Conservation (phyloP, 2,329 filamentous ascomycete genomes). For the Neocatenulostroma microsporum region DNA sequence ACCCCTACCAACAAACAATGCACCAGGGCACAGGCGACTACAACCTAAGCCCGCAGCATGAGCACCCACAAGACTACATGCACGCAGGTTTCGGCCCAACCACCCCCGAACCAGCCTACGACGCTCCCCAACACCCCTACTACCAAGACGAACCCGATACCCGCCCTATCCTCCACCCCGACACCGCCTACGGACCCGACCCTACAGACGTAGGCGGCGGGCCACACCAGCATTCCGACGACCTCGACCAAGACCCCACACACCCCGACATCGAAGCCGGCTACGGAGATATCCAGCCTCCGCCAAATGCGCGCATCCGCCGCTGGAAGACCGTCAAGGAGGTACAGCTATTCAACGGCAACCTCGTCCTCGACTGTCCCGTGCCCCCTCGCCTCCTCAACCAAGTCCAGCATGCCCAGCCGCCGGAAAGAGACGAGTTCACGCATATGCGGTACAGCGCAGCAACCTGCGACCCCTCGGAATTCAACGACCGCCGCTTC, state of each 20-base stretch:
- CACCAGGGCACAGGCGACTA: slow-evolving; percentile 46
- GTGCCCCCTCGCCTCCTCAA: slow-evolving; percentile 82
- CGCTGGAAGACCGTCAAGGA: slow-evolving; percentile 99
- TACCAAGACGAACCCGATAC: slow-evolving; percentile 61
- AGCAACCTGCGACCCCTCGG: slow-evolving; percentile 82
- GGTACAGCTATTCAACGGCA: slow-evolving; percentile 87
- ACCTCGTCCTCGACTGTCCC: slow-evolving; percentile 92
- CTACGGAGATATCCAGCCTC: slow-evolving; percentile 40
- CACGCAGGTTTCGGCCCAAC: slow-evolving; percentile 24
- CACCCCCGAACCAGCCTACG: slow-evolving; percentile 42
- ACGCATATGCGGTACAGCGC: slow-evolving; percentile 91
- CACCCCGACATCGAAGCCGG: slow-evolving; percentile 26
- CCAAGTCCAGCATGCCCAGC: slow-evolving; percentile 73
- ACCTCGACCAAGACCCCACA: slow-evolving; percentile 21
- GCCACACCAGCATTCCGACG: slow-evolving; percentile 21
- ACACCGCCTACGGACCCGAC: slow-evolving; percentile 55
- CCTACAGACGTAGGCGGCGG: slow-evolving; percentile 33
- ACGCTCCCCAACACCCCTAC: slow-evolving; percentile 41
- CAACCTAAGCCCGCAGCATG: slow-evolving; percentile 69
- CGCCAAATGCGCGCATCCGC: slow-evolving; percentile 58
- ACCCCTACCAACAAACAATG: slow-evolving; percentile 33
- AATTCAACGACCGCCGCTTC: slow-evolving; percentile 84
- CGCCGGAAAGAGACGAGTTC: slow-evolving; percentile 77
- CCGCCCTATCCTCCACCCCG: slow-evolving; percentile 66
- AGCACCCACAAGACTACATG: slow-evolving; percentile 70